A percentile compares a stretch with the other conserved stretches of the same genome.
Conservation (phyloP, 148 eudicot species). For the Drosera capensis region DNA sequence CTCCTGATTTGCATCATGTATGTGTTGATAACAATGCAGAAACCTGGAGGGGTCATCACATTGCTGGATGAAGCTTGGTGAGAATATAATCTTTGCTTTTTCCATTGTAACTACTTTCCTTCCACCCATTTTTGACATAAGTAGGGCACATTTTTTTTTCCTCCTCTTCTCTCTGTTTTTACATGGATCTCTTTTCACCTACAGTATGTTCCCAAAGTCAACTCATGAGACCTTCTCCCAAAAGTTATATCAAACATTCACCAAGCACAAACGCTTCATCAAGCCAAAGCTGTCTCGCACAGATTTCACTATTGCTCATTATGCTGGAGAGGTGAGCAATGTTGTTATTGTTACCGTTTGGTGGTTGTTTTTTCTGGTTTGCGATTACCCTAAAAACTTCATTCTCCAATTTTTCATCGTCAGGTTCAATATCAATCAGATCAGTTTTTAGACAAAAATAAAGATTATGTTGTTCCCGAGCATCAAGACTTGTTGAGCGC, state of each 20-base stretch:
- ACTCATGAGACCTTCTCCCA: conserved; percentile 91
- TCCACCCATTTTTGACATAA: not conserved
- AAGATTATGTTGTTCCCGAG: conserved; percentile 96
- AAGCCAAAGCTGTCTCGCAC: conserved; percentile 93
- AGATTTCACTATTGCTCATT: conserved; percentile 88
- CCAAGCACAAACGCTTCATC: conserved; percentile 65
- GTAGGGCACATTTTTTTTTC: not conserved
- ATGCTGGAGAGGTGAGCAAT: conserved; percentile 84
- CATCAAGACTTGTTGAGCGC: conserved; percentile 83
- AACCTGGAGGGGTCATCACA: conserved; percentile 95
- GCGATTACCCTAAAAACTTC: not conserved
- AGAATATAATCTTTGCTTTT: conserved; percentile 8
- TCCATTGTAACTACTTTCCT: not conserved
- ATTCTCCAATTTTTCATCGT: conserved; percentile 9
- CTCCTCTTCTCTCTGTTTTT: conserved; percentile 1
- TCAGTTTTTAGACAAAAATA: conserved; percentile 89
- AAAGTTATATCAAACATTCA: conserved; percentile 92
- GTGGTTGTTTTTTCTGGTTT: conserved; percentile 4
- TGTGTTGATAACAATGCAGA: conserved; percentile 43
- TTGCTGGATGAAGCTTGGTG: conserved; percentile 99
- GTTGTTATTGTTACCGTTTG: not conserved
- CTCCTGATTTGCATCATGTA: not conserved
- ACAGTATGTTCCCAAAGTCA: conserved; percentile 98
- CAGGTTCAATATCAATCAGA: conserved; percentile 94
- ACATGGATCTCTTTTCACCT: conserved; percentile 8